Evolutionary conservation across 768 basidiomycete genomes (phyloP), one percentile per base, ranked within the genome.

Genomic region (Tylopilus rubrobrunneus): DNA sequence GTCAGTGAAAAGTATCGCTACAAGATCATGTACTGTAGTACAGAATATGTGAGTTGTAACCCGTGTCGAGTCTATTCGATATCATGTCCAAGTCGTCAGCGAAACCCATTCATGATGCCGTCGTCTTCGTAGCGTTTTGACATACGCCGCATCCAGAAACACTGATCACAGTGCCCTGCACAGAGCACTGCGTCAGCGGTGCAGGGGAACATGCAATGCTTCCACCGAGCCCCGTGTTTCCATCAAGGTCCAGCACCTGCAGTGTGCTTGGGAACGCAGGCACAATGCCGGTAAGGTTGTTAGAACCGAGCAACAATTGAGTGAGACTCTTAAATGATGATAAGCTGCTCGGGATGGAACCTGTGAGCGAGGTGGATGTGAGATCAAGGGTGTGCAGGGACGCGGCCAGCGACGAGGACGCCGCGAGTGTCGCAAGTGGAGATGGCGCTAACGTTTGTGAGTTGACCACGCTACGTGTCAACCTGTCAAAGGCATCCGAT

Each of bases 371-470:
- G 2, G 73, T 76, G 2, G 71, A 69, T 10, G 74, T 73, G 23
- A 77, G 64, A 29, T 77, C 74, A 17, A 77, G 67, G 3, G 69
- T 67, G 23, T 65, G 67, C 29, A 77, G 49, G 14, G 73, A 74
- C 0, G 61, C 48, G 8, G 63, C 63, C 3, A 76, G 62, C 14
- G 69, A 61, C 7, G 62, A 57, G 28, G 74, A 76, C 1, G 62
- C 58, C 28, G 66, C 57, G 1, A 77, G 50, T 1, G 62, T 51
- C 5, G 69, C 55, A 10, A 77, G 66, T 1, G 70, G 64, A 19
- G 71, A 72, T 2, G 66, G 59, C 3, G 64, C 64, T 28, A 77
- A 52, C 1, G 49, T 7, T 51, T 77, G 76, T 4, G 68, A 67
- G 36, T 75, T 76, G 37, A 76, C 58, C 21, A 74, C 53, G 21